Base-by-base conservation (phyloP, 176 grass and related monocot species). In the Phoenix dactylifera region DNA sequence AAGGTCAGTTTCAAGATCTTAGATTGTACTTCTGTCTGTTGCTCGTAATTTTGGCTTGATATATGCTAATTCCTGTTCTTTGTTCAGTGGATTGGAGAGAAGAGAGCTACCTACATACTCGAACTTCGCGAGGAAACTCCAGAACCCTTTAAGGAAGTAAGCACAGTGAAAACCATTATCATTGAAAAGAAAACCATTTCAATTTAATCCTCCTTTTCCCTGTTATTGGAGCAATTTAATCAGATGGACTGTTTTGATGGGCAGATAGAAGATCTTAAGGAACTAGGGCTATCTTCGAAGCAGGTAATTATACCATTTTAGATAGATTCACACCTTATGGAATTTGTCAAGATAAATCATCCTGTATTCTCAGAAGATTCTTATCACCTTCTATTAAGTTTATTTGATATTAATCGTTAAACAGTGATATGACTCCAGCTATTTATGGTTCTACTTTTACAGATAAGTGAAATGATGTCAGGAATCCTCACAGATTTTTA, bases 31-130 rank as follows among this genome's bases (percentile, higher is more conserved):
- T 1, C 14, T 5, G 22, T 35, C 15, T 48, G 6, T 10, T 9
- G 3, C 49, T 1, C 1, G 0, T 14, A 35, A 0, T 26, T 68
- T 66, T 1, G 35, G 35, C 1, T 10, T 44, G 35, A 44, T 44
- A 12, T 44, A 63, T 76, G 1, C 64, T 49, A 55, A 15, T 54
- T 74, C 25, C 10, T 72, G 54, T 79, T 12, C 4, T 68, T 16
- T 66, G 16, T 5, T 70, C 22, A 90, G 87, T 72, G 78, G n/a
- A 90, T 90, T 50, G 78, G 78, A 62, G 87, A 90, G 7, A 85
- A 85, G 74, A 75, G 87, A 25, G 87, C 87, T 23, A 74, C 66
- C 4, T 52, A 49, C 50, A 90, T 90, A 29, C 60, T 90, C 12
- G 3, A 90, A n/a, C 78, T 85, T 24, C 72, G 78, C 5, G 72